Evolutionary conservation across 257 asterid species (phyloP).

Genomic region (Nicotiana noctiflora): DNA sequence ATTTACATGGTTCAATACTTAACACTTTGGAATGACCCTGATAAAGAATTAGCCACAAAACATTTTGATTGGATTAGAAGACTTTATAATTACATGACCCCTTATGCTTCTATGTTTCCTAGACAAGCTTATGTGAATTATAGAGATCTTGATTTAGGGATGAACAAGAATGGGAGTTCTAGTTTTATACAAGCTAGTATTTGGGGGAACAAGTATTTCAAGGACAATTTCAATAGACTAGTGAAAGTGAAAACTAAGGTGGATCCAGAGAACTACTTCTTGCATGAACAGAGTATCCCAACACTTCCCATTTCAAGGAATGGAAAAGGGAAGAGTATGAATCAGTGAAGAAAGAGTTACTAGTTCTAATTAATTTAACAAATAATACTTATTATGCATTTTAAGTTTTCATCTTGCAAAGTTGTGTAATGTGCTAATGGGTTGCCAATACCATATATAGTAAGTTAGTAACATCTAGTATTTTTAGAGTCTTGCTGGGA

Average conservation of each 20-base stretch:
- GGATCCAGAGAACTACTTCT: conserved; percentile 63
- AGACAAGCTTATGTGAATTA: conserved; percentile 65
- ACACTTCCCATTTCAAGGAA: conserved; percentile 25
- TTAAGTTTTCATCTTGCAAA: not conserved
- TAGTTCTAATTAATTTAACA: not conserved
- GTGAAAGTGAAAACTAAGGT: conserved; percentile 48
- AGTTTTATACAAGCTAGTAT: conserved; percentile 33
- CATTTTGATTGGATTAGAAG: conserved; percentile 52
- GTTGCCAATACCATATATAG: not conserved
- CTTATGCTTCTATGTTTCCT: conserved; percentile 54
- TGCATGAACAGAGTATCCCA: conserved; percentile 73
- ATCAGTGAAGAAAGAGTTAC: conserved; percentile 13
- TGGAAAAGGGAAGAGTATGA: conserved; percentile 16
- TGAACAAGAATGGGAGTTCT: conserved; percentile 27
- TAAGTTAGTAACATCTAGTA: not conserved
- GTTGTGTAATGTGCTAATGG: not conserved
- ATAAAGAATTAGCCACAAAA: conserved; percentile 29
- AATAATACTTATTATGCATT: not conserved
- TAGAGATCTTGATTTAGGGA: conserved; percentile 65
- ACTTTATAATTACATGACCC: conserved; percentile 52
- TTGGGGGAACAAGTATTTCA: conserved; percentile 58
- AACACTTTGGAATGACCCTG: conserved; percentile 37
- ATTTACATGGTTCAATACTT: conserved; percentile 40
- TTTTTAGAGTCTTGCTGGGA: not conserved
- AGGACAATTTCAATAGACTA: conserved; percentile 43